A percentile compares a stretch with the other conserved stretches of the same genome.
Conservation (phyloP, 2,329 filamentous ascomycete genomes). For the Botrytis pseudocinerea region DNA sequence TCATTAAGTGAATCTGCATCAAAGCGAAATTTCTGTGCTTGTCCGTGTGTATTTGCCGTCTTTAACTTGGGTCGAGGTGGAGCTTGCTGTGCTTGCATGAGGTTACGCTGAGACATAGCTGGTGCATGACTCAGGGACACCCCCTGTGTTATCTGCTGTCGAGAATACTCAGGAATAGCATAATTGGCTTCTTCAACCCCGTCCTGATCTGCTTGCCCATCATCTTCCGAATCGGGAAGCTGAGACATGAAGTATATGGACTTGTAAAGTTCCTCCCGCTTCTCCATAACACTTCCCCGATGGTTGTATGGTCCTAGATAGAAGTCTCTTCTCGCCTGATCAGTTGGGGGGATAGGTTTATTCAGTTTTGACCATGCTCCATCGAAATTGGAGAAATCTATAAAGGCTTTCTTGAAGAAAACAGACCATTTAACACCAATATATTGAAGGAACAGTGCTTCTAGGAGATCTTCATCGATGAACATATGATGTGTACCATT, state of each 20-base stretch:
- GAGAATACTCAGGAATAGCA: neutral
- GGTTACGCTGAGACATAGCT: neutral
- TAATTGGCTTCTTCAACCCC: constrained; percentile 36
- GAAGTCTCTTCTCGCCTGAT: constrained; percentile 33
- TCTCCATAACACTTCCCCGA: constrained; percentile 32
- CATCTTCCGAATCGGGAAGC: constrained; percentile 30
- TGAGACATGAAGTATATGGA: constrained; percentile 39
- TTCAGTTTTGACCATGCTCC: constrained; percentile 35
- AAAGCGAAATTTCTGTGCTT: neutral
- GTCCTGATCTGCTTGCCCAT: constrained; percentile 26
- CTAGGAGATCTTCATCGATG: constrained; percentile 59
- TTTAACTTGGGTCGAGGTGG: neutral
- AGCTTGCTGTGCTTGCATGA: neutral
- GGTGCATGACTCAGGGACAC: rapidly evolving
- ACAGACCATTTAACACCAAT: constrained; percentile 54
- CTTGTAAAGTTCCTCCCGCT: constrained; percentile 35
- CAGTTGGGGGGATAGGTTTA: constrained; percentile 26
- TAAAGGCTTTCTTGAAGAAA: constrained; percentile 48
- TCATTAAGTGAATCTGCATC: neutral
- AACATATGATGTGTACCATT: constrained; percentile 61
- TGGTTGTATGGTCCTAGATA: constrained; percentile 31
- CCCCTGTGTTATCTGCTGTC: neutral
- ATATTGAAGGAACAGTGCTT: constrained; percentile 56
- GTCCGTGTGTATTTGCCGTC: neutral
- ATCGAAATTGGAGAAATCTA: constrained; percentile 30